Conservation (phyloP, 495 filamentous ascomycete species). For the Cercophora newfieldiana region DNA sequence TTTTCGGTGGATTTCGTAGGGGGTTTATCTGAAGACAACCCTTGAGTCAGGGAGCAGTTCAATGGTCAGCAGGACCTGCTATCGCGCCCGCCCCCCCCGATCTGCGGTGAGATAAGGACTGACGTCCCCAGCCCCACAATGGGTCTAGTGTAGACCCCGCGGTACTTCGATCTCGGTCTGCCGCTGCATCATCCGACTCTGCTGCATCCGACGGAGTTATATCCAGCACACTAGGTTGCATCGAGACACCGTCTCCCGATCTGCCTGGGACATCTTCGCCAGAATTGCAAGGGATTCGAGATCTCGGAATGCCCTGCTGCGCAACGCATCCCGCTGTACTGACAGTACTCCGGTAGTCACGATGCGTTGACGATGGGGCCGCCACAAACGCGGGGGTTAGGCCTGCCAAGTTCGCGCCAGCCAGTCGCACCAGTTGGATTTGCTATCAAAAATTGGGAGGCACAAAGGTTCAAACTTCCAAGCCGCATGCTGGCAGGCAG, state of each 20-base stretch:
- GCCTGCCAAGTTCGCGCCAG: neutral
- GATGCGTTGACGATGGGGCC: neutral
- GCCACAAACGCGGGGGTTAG: neutral
- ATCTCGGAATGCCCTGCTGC: slow-evolving; percentile 6
- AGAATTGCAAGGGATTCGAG: neutral
- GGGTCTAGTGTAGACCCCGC: neutral
- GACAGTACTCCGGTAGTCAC: too few relatives aligned
- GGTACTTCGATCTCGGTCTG: neutral
- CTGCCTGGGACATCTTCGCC: neutral
- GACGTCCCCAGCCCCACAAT: slow-evolving; percentile 10
- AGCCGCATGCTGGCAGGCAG: neutral
- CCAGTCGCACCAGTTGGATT: slow-evolving; percentile 1
- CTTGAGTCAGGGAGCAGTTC: neutral
- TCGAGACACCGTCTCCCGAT: neutral
- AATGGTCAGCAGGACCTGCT: slow-evolving; percentile 22
- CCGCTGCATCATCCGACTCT: slow-evolving; percentile 2
- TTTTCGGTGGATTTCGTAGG: neutral
- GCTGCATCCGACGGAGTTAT: neutral
- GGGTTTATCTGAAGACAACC: neutral
- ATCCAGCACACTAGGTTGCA: neutral
- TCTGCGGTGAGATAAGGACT: slow-evolving; percentile 6
- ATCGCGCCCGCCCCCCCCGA: slow-evolving; percentile 19
- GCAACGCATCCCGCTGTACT: too few relatives aligned
- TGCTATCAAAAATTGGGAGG: neutral
- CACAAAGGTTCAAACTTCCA: neutral